A percentile compares a stretch with the other conserved stretches of the same genome.
phyloP scores from a whole-genome alignment of 73 alveolate genomes.

The Effrenium voratum region DNA sequence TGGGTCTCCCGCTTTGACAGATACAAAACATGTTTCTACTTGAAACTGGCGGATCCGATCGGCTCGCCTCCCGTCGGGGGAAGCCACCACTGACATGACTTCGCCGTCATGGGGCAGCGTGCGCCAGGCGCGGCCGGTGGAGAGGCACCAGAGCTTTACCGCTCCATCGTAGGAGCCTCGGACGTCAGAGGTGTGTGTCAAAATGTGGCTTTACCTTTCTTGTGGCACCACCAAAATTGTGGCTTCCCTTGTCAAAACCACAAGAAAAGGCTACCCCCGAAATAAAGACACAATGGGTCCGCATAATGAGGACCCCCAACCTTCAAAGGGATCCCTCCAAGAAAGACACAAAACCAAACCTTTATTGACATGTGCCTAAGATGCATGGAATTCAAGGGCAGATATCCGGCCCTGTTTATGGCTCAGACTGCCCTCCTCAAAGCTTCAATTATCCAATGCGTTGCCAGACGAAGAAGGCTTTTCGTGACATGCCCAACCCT shows the following conservation, averaged over 20 bases:
- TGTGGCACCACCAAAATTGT: not conserved
- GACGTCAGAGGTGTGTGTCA: not conserved
- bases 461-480: too few relatives aligned
- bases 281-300: too few relatives aligned
- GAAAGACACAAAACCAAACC: too few relatives aligned
- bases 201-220: not conserved
- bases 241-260: not conserved
- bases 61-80: slow-evolving; percentile 16
- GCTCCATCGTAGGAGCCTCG: slow-evolving; percentile 85
- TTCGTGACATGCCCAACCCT: too few relatives aligned
- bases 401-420: too few relatives aligned
- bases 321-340: not conserved
- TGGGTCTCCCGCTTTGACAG: not conserved
- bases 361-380: not conserved
- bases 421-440: too few relatives aligned
- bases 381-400: too few relatives aligned
- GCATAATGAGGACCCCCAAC: too few relatives aligned
- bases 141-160: slow-evolving; percentile 61
- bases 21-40: not conserved
- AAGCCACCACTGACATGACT: slow-evolving; percentile 20
- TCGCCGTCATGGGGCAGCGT: slow-evolving; percentile 13
- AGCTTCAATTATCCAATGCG: too few relatives aligned
- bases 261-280: too few relatives aligned
- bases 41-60: not conserved
- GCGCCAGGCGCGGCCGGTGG: slow-evolving; percentile 15